phyloP scores from a whole-genome alignment of 2,329 filamentous ascomycete species.

The Fusarium praegraminearum region DNA sequence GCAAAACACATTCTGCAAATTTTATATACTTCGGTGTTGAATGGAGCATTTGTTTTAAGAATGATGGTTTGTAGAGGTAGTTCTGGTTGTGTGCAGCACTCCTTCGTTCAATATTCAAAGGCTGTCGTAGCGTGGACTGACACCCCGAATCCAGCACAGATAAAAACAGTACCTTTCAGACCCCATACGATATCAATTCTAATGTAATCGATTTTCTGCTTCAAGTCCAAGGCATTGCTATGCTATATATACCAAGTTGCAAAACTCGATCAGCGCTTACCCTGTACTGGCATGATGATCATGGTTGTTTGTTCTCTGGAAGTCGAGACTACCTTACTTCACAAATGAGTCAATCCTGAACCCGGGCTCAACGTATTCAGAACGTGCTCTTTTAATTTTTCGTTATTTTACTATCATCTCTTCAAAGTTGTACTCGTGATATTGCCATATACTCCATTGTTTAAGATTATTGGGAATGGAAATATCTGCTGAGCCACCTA shows the following conservation, averaged over 20 bases:
- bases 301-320: background rate
- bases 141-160: background rate
- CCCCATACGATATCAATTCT: background rate
- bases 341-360: background rate
- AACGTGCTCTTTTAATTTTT: background rate
- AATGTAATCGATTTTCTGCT: background rate
- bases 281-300: background rate
- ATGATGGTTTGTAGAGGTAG: no score
- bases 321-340: background rate
- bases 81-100: no score
- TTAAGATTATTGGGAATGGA: background rate
- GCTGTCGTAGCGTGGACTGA: background rate
- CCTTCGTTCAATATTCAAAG: background rate
- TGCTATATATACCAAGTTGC: background rate
- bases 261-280: background rate
- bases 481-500: rapidly evolving
- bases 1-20: no score
- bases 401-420: background rate
- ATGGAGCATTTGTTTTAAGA: no score
- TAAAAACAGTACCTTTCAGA: rapidly evolving
- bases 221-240: no score
- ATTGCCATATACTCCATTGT: background rate
- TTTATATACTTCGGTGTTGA: no score
- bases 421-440: background rate
- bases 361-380: background rate